Percentiles rank a stretch among this genome's conserved stretches.
Evolutionary conservation across 2,329 filamentous ascomycete genomes (phyloP).

Genomic region (Tolypocladium guangdongense): DNA sequence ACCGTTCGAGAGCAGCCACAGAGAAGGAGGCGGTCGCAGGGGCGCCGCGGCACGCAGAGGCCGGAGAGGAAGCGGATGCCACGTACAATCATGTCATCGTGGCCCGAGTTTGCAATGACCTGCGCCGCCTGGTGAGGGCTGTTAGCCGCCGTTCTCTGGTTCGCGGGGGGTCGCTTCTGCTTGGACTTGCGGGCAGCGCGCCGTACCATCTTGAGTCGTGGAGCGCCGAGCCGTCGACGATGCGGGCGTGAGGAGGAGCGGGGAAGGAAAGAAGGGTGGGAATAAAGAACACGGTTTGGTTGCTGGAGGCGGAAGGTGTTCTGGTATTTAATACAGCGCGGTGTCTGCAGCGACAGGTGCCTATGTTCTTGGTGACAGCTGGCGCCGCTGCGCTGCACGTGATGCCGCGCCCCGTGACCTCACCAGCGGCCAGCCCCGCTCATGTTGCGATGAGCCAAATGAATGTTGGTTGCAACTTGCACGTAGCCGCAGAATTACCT

Average conservation of each 20-base stretch:
- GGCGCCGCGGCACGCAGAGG: neutral
- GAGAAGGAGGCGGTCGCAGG: conserved; percentile 4
- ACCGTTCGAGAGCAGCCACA: conserved; percentile 6
- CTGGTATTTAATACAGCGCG: too few species aligned
- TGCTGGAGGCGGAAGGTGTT: neutral
- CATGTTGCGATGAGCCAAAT: neutral
- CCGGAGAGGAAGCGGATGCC: neutral
- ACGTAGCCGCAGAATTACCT: too few species aligned
- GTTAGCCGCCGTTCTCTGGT: conserved; percentile 14
- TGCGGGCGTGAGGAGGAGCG: neutral
- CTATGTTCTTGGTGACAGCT: conserved; percentile 5
- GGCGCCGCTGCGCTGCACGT: conserved; percentile 4
- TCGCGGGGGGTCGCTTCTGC: neutral
- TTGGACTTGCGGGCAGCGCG: neutral
- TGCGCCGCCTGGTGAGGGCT: conserved; percentile 25
- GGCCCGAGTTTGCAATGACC: conserved; percentile 39
- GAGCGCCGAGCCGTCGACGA: neutral
- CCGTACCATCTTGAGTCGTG: conserved; percentile 6
- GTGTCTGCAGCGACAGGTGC: neutral
- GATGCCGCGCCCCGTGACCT: conserved; percentile 1
- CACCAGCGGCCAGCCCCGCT: too few species aligned
- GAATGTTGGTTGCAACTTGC: too few species aligned
- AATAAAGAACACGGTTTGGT: neutral
- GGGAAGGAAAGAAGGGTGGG: neutral
- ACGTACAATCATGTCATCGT: conserved; percentile 99